Base-by-base conservation (phyloP, 2,329 filamentous ascomycete genomes). In the Xylariaceae sp. region DNA sequence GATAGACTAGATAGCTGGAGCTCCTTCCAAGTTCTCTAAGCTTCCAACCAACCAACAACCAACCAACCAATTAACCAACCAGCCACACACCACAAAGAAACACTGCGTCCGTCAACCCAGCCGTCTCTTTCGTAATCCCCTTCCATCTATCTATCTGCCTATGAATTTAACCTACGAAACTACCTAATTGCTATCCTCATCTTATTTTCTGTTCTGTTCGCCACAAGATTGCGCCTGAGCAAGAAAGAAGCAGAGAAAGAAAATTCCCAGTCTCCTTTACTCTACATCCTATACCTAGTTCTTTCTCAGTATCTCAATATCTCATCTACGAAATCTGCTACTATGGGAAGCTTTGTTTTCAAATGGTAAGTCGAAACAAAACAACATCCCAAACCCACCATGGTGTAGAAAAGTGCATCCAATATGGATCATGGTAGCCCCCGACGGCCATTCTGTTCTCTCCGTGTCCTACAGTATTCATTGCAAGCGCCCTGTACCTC, bases 341-440 rank as follows among this genome's bases (percentile, higher is more conserved):
- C 70, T 65, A 88, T 89, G 85, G 86, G 84, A 69, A 87, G 79
- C 77, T 89, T 85, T 72, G 85, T 85, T 47, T 90, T 90, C 79
- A 87, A 82, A 74, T 90, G 87, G 87, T 90, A 76, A 76, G 86
- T 80, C 44, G 21, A n/a, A n/a, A n/a, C 34, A 23, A 43, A 28
- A 28, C 36, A 28, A 28, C n/a, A 43, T 16, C 24, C 14, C 56
- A 14, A 43, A 9, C 12, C 21, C n/a, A 21, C 33, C 24, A 44
- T 43, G 31, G 39, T n/a, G 21, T 14, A 37, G 8, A 44, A 16
- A 29, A 24, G 40, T 36, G 50, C 46, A 55, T 44, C 21, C 19
- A n/a, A n/a, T n/a, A n/a, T n/a, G n/a, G n/a, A 12, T 28, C 14
- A 11, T 16, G 31, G 31, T 36, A 17, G 33, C 29, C 19, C 26